Conservation (phyloP, 2,329 filamentous ascomycete genomes). For the Chaetoscypha palmicola region DNA sequence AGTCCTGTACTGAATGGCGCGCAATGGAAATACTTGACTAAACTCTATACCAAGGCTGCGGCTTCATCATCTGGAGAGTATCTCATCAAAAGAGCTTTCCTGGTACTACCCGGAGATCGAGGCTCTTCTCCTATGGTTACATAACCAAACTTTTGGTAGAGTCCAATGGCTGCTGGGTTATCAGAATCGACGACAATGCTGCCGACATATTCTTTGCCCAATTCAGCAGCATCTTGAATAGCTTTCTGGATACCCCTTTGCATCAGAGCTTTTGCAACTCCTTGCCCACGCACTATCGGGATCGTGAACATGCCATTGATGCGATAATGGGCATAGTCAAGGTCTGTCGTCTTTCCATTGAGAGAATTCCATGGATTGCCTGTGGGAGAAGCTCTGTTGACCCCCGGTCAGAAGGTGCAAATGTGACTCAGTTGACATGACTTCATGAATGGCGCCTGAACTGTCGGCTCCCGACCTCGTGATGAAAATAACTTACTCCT, state of each 20-base stretch:
- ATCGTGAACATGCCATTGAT: conserved; percentile 35
- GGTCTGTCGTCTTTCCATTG: background rate
- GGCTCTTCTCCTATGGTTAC: conserved; percentile 20
- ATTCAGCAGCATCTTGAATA: conserved; percentile 19
- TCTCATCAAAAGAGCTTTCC: conserved; percentile 18
- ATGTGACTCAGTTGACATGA: no score
- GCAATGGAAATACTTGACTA: no score
- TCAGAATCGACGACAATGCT: conserved; percentile 32
- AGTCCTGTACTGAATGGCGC: no score
- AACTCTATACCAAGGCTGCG: background rate
- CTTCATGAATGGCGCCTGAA: no score
- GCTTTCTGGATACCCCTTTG: conserved; percentile 27
- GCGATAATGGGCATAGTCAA: conserved; percentile 25
- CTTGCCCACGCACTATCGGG: conserved; percentile 33
- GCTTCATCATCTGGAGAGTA: conserved; percentile 10
- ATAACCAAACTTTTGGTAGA: conserved; percentile 35
- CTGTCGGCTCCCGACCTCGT: no score
- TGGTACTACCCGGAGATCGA: conserved; percentile 3
- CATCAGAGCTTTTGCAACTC: conserved; percentile 32
- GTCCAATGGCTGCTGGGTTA: conserved; percentile 30
- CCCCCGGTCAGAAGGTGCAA: no score
- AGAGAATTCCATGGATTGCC: conserved; percentile 19
- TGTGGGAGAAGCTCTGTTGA: conserved; percentile 1
- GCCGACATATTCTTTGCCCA: conserved; percentile 21
- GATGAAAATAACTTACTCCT: conserved; percentile 9